These are phyloP conservation scores for Zalerion maritima DNA, from an alignment of 495 filamentous ascomycete species.

Conservation along the genomic window DNA sequence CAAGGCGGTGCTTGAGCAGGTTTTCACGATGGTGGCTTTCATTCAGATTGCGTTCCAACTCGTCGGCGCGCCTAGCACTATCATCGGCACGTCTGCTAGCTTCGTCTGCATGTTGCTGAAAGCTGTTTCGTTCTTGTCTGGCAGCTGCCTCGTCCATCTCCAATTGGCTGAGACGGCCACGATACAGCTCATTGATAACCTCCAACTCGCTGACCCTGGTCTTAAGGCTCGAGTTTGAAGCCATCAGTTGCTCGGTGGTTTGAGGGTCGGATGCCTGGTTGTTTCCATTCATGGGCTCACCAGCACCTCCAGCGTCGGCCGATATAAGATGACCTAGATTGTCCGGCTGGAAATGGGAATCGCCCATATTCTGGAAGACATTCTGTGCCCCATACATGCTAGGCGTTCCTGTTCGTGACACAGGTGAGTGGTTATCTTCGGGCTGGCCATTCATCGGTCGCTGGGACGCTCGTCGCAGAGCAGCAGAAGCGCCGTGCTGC, in stretches of 20 bases:
- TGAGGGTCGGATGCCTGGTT: slow-evolving; percentile 56
- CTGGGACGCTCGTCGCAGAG: slow-evolving; percentile 48
- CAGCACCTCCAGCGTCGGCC: slow-evolving; percentile 44
- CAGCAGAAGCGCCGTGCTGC: slow-evolving; percentile 14
- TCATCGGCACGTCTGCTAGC: slow-evolving; percentile 24
- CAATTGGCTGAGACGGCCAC: slow-evolving; percentile 72
- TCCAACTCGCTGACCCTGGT: slow-evolving; percentile 89
- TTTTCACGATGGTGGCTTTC: slow-evolving; percentile 64
- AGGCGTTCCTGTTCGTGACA: slow-evolving; percentile 78
- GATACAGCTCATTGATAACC: slow-evolving; percentile 87
- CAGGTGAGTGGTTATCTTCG: slow-evolving; percentile 69
- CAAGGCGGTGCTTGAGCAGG: slow-evolving; percentile 65
- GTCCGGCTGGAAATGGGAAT: slow-evolving; percentile 42
- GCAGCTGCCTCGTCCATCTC: slow-evolving; percentile 60
- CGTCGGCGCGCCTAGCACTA: slow-evolving; percentile 21
- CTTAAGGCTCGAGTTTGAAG: slow-evolving; percentile 66
- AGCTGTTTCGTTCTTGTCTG: slow-evolving; percentile 25
- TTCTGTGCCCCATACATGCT: slow-evolving; percentile 47
- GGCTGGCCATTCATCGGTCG: slow-evolving; percentile 57
- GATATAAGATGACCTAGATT: slow-evolving; percentile 26
- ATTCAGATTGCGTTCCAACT: slow-evolving; percentile 46
- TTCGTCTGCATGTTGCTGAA: slow-evolving; percentile 23
- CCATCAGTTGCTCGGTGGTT: slow-evolving; percentile 64
- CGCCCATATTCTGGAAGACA: slow-evolving; percentile 58
- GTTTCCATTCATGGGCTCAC: slow-evolving; percentile 56